Evolutionary conservation across 768 basidiomycete genomes (phyloP), one percentile per base, ranked within the genome.

Genomic region (Mycena crocata): DNA sequence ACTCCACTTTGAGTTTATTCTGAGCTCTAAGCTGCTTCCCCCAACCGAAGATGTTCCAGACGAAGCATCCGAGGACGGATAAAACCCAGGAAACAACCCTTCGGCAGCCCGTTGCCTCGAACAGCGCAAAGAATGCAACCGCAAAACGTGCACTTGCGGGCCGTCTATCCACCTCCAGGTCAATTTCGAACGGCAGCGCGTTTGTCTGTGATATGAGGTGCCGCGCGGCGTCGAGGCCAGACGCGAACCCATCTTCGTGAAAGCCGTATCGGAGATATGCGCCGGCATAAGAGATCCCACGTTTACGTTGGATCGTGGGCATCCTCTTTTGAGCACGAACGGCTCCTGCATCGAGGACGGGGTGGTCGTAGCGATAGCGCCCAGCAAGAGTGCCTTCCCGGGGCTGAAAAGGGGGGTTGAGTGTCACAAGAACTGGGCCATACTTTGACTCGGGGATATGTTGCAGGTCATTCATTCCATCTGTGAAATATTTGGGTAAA

Each of bases 261-360:
- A 94, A 93, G 21, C 92, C 92, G 71, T 92, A 93, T 62, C 87
- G 87, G 48, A 89, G 83, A 81, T 90, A 94, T 28, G 92, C 92
- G 13, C 91, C 90, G 1, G 85, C 90, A 72, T 84, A 91, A 10
- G 89, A 84, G 69, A 93, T 84, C 5, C 85, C 84, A 12, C 90
- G 84, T 49, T 72, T 83, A 71, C 86, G 86, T 77, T 93, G 92
- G 60, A 93, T 93, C 19, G 72, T 74, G 52, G 74, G 73, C 74
- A 93, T 84, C 28, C 80, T 79, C 12, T 74, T 69, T 72, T 92
- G 91, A 0, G 89, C 86, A 23, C 72, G 75, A 26, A 92, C 82
- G 19, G 89, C 87, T 84, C 87, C 70, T 3, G 24, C 67, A 66
- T 90, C 86, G 59, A 92, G 81, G 42, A 93, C 85, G 1, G 92